A percentile compares a stretch with the other conserved stretches of the same genome.
phyloP scores from a whole-genome alignment of 1,284 basidiomycete species.

The Irpex sp. region DNA sequence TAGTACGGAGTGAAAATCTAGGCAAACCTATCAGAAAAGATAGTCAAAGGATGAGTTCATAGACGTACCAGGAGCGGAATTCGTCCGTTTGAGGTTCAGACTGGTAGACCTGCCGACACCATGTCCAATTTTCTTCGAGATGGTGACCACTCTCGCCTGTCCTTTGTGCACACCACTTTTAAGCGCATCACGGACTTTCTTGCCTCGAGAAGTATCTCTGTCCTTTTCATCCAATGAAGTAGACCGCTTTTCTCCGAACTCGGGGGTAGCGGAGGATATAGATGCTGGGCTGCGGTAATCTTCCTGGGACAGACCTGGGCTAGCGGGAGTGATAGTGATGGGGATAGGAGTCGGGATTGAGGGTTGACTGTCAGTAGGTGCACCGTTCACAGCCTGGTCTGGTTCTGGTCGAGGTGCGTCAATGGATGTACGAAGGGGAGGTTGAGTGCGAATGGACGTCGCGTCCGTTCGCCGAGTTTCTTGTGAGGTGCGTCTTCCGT shows the following conservation, averaged over 20 bases:
- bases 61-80: slow-evolving; percentile 60
- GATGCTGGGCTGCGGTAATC: slow-evolving; percentile 14
- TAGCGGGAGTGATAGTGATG: slow-evolving; percentile 46
- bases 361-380: slow-evolving; percentile 9
- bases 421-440: slow-evolving; percentile 8
- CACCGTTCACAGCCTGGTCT: background rate
- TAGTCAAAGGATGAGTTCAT: slow-evolving; percentile 1
- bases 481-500: slow-evolving; percentile 25
- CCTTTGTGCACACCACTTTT: slow-evolving; percentile 71
- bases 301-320: slow-evolving; percentile 28
- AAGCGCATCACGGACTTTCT: slow-evolving; percentile 70
- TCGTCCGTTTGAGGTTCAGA: slow-evolving; percentile 47
- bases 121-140: slow-evolving; percentile 71
- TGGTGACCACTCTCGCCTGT: slow-evolving; percentile 67
- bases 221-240: slow-evolving; percentile 23
- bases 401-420: background rate
- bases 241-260: slow-evolving; percentile 21
- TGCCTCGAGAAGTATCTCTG: slow-evolving; percentile 35
- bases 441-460: slow-evolving; percentile 18
- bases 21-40: slow-evolving; percentile 2
- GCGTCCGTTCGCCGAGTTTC: slow-evolving; percentile 22
- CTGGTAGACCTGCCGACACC: slow-evolving; percentile 55
- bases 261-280: slow-evolving; percentile 10
- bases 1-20: slow-evolving; percentile 64
- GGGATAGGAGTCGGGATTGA: slow-evolving; percentile 24